Percentiles rank a stretch among this genome's conserved stretches.
Conservation (phyloP, 306 rosid species). For the Begonia fuchsioides region DNA sequence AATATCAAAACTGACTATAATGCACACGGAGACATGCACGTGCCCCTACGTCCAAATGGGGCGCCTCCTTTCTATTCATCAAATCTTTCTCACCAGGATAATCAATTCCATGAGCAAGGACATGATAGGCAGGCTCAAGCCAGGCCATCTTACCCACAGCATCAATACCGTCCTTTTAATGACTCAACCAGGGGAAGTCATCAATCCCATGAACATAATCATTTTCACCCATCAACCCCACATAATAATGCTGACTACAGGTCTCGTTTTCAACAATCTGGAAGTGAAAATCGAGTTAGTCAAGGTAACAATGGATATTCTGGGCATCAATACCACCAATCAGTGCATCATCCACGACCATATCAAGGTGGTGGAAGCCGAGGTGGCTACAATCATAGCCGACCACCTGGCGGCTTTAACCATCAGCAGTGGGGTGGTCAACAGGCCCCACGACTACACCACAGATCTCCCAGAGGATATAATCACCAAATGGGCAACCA, state of each 20-base stretch:
- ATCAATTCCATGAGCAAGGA: constrained; percentile 21
- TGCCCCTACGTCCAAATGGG: constrained; percentile 13
- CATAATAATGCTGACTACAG: constrained; percentile 15
- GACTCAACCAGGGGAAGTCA: constrained; percentile 10
- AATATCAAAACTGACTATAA: constrained; percentile 23
- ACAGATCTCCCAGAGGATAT: neutral
- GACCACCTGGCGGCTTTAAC: neutral
- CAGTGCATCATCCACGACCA: neutral
- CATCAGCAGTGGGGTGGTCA: neutral
- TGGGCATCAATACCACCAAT: neutral
- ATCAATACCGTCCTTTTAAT: constrained; percentile 15
- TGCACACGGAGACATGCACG: constrained; percentile 22
- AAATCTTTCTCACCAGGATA: constrained; percentile 13
- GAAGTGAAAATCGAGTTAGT: constrained; percentile 1
- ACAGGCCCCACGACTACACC: neutral
- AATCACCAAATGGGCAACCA: neutral
- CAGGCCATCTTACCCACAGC: constrained; percentile 19
- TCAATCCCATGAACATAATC: constrained; percentile 22
- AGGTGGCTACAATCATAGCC: neutral
- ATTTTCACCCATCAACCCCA: constrained; percentile 9
- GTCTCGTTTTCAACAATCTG: constrained; percentile 28
- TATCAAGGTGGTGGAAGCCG: neutral
- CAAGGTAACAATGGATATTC: neutral
- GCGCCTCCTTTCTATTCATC: constrained; percentile 14
- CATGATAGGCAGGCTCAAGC: constrained; percentile 18